Percentiles rank a stretch among this genome's conserved stretches.
These are phyloP conservation scores for Pseudogymnoascus sp. DNA, from an alignment of 2,329 filamentous ascomycete species.

Conservation along the genomic window DNA sequence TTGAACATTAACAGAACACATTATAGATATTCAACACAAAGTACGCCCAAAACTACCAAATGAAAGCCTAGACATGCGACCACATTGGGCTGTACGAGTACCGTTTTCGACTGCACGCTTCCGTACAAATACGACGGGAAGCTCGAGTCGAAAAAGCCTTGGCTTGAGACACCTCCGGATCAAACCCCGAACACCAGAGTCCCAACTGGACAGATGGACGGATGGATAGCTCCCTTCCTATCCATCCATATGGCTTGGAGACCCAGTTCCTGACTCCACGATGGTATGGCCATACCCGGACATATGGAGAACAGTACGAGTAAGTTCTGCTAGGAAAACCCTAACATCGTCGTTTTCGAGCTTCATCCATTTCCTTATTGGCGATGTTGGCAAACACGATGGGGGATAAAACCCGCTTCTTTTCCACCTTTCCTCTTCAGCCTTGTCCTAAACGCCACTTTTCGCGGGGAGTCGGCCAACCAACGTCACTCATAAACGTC, in stretches of 20 bases:
- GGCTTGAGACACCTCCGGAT: neutral
- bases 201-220: neutral
- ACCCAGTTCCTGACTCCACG: neutral
- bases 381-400: neutral
- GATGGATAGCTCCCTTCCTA: neutral
- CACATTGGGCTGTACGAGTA: neutral
- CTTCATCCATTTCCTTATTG: constrained; percentile 2
- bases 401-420: neutral
- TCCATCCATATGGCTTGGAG: neutral
- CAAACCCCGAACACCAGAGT: neutral
- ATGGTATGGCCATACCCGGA: neutral
- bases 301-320: neutral
- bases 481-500: constrained; percentile 6
- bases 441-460: constrained; percentile 5
- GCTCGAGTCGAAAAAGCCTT: neutral
- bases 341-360: neutral
- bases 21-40: neutral
- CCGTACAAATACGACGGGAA: neutral
- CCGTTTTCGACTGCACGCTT: neutral
- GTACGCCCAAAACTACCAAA: neutral
- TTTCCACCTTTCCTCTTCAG: constrained; percentile 5
- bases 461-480: constrained; percentile 5
- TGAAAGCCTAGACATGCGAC: neutral
- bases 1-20: neutral
- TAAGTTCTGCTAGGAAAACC: neutral